phyloP scores from a whole-genome alignment of 345 rosid species.

The Populus nigra region DNA sequence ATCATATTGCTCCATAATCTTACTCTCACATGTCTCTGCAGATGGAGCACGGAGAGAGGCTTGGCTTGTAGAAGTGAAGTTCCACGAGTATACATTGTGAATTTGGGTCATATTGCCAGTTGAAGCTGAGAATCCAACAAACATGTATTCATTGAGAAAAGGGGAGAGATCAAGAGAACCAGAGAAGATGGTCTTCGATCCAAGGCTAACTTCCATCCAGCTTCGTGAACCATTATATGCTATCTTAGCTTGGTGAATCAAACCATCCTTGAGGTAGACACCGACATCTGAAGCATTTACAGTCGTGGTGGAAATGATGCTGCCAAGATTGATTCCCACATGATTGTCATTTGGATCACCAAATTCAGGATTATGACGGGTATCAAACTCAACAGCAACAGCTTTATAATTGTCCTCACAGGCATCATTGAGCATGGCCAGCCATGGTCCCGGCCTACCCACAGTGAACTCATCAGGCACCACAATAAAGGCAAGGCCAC shows the following conservation, averaged over 20 bases:
- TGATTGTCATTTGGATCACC: conserved; percentile 57
- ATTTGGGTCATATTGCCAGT: conserved; percentile 46
- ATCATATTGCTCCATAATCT: conserved; percentile 10
- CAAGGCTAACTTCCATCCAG: conserved; percentile 43
- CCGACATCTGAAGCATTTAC: conserved; percentile 42
- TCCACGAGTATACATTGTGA: conserved; percentile 44
- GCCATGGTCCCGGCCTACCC: conserved; percentile 56
- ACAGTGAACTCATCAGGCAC: conserved; percentile 56
- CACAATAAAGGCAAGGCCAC: conserved; percentile 47
- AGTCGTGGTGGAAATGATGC: conserved; percentile 34
- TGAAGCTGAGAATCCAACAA: conserved; percentile 56
- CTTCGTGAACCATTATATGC: conserved; percentile 33
- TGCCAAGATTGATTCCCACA: conserved; percentile 51
- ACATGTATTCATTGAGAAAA: conserved; percentile 52
- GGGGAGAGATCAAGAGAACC: conserved; percentile 45
- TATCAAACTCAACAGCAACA: conserved; percentile 46
- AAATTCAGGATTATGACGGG: conserved; percentile 39
- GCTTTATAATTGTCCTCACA: conserved; percentile 48
- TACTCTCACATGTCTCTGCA: conserved; percentile 39
- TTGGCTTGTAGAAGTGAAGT: conserved; percentile 44
- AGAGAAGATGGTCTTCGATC: conserved; percentile 35
- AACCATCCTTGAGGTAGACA: conserved; percentile 39
- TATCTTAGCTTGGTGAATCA: conserved; percentile 43
- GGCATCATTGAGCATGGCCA: conserved; percentile 56
- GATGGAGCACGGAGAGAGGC: conserved; percentile 46